Conservation (phyloP, 2,329 filamentous ascomycete genomes). For the Alternaria angustiovoidea region DNA sequence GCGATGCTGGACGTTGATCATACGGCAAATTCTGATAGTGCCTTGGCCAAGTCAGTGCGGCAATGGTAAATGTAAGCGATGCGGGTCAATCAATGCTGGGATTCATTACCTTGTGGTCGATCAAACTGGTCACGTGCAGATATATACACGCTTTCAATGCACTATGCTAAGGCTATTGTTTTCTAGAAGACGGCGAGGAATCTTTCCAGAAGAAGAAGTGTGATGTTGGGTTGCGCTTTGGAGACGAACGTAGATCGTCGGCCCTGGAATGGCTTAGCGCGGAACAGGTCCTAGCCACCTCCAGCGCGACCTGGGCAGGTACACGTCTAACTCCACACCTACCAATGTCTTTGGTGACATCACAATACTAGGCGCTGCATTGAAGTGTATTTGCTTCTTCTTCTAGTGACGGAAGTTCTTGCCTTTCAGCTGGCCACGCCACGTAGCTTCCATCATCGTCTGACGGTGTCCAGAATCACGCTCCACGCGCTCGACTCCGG, state of each 20-base stretch:
- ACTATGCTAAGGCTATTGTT: neutral
- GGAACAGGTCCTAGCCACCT: no score
- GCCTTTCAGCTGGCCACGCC: no score
- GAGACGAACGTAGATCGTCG: neutral
- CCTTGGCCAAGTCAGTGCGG: neutral
- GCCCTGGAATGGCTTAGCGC: no score
- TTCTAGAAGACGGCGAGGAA: neutral
- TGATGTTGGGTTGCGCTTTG: neutral
- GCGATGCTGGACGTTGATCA: neutral
- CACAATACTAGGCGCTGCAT: no score
- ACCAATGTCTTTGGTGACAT: no score
- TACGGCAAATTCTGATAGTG: neutral
- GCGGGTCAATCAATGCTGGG: neutral
- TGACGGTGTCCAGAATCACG: neutral
- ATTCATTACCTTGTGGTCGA: neutral
- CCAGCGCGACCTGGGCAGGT: no score
- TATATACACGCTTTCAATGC: neutral
- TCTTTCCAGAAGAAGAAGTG: neutral
- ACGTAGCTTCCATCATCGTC: no score
- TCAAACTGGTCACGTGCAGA: neutral
- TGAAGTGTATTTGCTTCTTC: no score
- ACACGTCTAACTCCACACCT: no score
- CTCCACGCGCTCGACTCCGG: neutral
- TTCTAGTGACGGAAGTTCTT: no score
- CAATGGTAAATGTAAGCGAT: neutral